Base-by-base conservation (phyloP, 805 yeast genomes). In the Tetrapisispora iriomotensis region DNA sequence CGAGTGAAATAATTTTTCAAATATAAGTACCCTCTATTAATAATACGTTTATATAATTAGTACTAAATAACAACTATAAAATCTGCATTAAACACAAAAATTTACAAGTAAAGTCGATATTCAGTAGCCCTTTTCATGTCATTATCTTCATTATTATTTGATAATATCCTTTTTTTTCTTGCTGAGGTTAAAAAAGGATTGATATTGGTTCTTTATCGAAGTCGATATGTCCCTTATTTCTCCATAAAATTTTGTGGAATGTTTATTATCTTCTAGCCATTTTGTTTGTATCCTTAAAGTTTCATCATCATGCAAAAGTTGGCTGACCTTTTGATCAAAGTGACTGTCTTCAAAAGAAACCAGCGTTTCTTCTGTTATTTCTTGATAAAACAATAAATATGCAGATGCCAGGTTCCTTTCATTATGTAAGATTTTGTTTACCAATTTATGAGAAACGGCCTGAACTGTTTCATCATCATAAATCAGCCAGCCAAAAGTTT, bases 391-490 rank as follows among this genome's bases (percentile, higher is more conserved):
- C 37, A 90, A 64, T 22, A 90, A 79, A 61, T 90, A 90, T 1
- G 97, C 96, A 24, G 95, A 81, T 0, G 95, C 87, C 53, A 83
- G 68, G 10, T 92, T 92, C 2, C 84, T 81, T 4, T 81, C 77
- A 55, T 84, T 90, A 18, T 97, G 96, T 50, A 84, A 82, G 53
- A 90, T 92, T 48, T 81, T 75, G 59, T 77, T 70, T 3, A 90
- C 96, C 47, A 79, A 86, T 28, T 74, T 67, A 43, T 86, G 94
- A 47, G 81, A 85, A 8, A 90, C 86, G 13, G 79, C 64, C 56
- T 90, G 96, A 3, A 90, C 96, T 3, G 94, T 79, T 60, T 92
- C 97, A 60, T 90, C 98, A 58, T 90, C 98, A 62, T 83, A 92
- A 39, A 92, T 63, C 23, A 92, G 64, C 98, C 98, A 90, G 0